These are phyloP conservation scores for Colletotrichum euphorbiae DNA, from an alignment of 2,329 filamentous ascomycete genomes.

Conservation along the genomic window DNA sequence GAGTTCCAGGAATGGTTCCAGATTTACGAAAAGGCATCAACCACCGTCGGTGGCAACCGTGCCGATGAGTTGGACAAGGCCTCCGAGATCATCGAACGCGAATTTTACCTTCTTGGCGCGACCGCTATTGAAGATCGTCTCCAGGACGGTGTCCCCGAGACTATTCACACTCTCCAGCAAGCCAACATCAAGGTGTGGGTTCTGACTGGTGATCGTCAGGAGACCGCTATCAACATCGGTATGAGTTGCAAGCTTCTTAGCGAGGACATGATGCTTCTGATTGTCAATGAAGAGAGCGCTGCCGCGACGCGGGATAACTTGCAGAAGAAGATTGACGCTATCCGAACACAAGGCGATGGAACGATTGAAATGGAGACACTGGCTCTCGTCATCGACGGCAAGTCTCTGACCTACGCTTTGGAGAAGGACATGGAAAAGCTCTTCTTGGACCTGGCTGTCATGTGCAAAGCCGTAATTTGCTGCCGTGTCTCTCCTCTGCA, in stretches of 20 bases:
- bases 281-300: conserved; percentile 90
- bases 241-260: conserved; percentile 99
- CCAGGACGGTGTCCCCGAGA: conserved; percentile 97
- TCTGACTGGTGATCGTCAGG: conserved; percentile 94
- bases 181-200: conserved; percentile 99
- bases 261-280: conserved; percentile 97
- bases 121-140: conserved; percentile 97
- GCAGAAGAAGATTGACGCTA: conserved; percentile 92
- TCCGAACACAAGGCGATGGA: conserved; percentile 82
- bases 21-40: conserved; percentile 88
- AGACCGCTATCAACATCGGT: conserved; percentile 99
- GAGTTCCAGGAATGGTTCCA: conserved; percentile 90
- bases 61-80: conserved; percentile 97
- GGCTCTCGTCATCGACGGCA: conserved; percentile 94
- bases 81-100: conserved; percentile 92
- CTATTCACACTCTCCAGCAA: conserved; percentile 95
- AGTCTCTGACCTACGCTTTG: conserved; percentile 91
- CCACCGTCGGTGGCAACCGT: conserved; percentile 91
- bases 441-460: conserved; percentile 91
- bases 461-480: conserved; percentile 99
- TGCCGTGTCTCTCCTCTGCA: conserved; percentile 96
- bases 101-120: conserved; percentile 90
- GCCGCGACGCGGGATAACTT: conserved; percentile 87
- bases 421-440: conserved; percentile 94
- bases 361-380: conserved; percentile 86